phyloP scores from a whole-genome alignment of 2,329 filamentous ascomycete species.

The Scedosporium boydii region DNA sequence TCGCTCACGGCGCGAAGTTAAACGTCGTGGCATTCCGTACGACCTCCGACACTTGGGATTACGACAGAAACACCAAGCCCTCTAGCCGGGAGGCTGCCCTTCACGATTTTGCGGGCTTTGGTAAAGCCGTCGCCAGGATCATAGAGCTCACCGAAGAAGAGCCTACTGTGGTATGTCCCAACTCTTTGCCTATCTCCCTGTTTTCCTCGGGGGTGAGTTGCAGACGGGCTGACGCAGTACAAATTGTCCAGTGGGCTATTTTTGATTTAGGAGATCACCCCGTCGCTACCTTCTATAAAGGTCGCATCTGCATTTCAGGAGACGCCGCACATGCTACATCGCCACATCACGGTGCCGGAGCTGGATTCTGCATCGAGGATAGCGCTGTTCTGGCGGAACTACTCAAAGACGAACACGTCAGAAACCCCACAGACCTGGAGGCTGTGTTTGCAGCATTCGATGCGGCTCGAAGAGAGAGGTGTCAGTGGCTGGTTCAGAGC shows the following conservation, averaged over 20 bases:
- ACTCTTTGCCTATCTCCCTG: background rate
- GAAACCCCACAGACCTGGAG: conserved; percentile 21
- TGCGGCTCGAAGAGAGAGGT: conserved; percentile 33
- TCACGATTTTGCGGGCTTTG: conserved; percentile 24
- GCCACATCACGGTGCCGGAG: conserved; percentile 50
- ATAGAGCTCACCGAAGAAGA: conserved; percentile 19
- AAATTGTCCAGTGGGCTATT: conserved; percentile 28
- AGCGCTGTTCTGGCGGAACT: conserved; percentile 32
- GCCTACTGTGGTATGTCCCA: conserved; percentile 16
- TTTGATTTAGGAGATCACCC: conserved; percentile 36
- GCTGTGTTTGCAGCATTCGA: conserved; percentile 43
- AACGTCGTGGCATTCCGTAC: conserved; percentile 42
- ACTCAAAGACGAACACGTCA: conserved; percentile 30
- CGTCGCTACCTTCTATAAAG: conserved; percentile 29
- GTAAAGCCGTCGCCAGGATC: conserved; percentile 19
- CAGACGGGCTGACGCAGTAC: no score
- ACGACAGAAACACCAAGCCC: conserved; percentile 11
- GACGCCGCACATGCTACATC: conserved; percentile 56
- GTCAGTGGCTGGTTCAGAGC: conserved; percentile 38
- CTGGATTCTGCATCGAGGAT: conserved; percentile 49
- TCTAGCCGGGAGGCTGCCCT: conserved; percentile 23
- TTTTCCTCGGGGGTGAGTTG: background rate
- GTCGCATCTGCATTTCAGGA: conserved; percentile 40
- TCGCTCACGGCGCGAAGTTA: conserved; percentile 42
- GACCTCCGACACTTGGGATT: conserved; percentile 19